These are phyloP conservation scores for Truncatella angustata DNA, from an alignment of 2,329 filamentous ascomycete species.

Conservation along the genomic window DNA sequence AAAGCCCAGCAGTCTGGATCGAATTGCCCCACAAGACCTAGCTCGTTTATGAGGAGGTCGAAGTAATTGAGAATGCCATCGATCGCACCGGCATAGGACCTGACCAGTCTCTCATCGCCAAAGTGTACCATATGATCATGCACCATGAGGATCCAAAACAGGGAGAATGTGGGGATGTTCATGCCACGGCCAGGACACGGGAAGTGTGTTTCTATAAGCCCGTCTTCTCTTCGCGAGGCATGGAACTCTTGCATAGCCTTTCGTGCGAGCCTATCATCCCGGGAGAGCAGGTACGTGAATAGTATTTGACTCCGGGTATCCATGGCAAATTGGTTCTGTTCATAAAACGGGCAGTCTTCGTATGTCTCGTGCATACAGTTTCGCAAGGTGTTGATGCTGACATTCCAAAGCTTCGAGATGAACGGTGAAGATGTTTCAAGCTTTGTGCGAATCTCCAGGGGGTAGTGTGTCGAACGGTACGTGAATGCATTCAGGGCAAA, in stretches of 20 bases:
- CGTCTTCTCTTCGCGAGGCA: slow-evolving; percentile 23
- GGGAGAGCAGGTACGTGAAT: slow-evolving; percentile 31
- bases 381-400: slow-evolving; percentile 28
- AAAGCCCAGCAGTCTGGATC: slow-evolving; percentile 29
- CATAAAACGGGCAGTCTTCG: slow-evolving; percentile 34
- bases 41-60: slow-evolving; percentile 8
- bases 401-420: slow-evolving; percentile 25
- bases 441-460: slow-evolving; percentile 4
- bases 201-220: slow-evolving; percentile 29
- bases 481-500: slow-evolving; percentile 8
- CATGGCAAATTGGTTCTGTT: slow-evolving; percentile 31
- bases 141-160: slow-evolving; percentile 31
- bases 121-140: slow-evolving; percentile 30
- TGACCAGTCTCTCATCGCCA: slow-evolving; percentile 19
- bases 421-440: slow-evolving; percentile 4
- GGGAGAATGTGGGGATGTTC: slow-evolving; percentile 30
- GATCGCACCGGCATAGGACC: slow-evolving; percentile 7
- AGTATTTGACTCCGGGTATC: slow-evolving; percentile 24
- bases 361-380: slow-evolving; percentile 36
- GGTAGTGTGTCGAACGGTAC: slow-evolving; percentile 11
- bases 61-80: slow-evolving; percentile 13
- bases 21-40: slow-evolving; percentile 18
- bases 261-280: slow-evolving; percentile 29
- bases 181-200: slow-evolving; percentile 20
- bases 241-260: slow-evolving; percentile 32